Evolutionary conservation across 2,329 filamentous ascomycete species (phyloP), one percentile per base, ranked within the genome.

Genomic region (Colletotrichum truncatum): DNA sequence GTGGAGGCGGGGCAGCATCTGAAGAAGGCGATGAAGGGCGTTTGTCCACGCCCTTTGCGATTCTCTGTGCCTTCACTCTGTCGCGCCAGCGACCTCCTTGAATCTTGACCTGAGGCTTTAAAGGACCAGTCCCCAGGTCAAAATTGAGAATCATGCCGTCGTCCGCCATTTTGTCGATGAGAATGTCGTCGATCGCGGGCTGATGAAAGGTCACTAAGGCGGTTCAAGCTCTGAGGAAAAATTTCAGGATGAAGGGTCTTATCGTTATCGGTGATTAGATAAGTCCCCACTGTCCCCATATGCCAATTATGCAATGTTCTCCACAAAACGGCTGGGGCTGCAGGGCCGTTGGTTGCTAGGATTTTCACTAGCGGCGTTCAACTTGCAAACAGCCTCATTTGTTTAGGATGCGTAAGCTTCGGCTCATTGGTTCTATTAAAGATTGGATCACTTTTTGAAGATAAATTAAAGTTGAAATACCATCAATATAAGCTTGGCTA

Each of bases 101-200:
- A 78, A 97, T 93, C 70, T 85, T 89, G 66, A 86, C 82, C 57
- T 86, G 81, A 6, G 86, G 83, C 66, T 89, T 85, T 57, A 93
- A 76, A 11, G 91, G 86, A 16, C 82, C 86, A 66, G 93, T 89
- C 26, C 88, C 86, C 62, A 97, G 82, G 72, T 93, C 90, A 76
- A 98, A 98, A 73, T 98, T 98, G 75, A 98, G 84, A 62, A 98
- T 87, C 88, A 99, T 92, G 71, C 94, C 94, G 89, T 97, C 93
- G 82, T 98, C 94, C 54, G 93, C 93, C 94, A 98, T 98, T 66
- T 64, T 74, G 65, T 59, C 43, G 67, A 58, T 36, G 51, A 23
- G 30, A 16, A n/a, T 38, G 21, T n/a, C 16, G 41, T 59, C 48
- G 26, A n/a, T 66, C 51, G 51, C 39, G 56, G 59, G 23, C 32